A percentile compares a stretch with the other conserved stretches of the same genome.
Conservation (phyloP, 352 stramenopile species). For the Phytophthora pini region DNA sequence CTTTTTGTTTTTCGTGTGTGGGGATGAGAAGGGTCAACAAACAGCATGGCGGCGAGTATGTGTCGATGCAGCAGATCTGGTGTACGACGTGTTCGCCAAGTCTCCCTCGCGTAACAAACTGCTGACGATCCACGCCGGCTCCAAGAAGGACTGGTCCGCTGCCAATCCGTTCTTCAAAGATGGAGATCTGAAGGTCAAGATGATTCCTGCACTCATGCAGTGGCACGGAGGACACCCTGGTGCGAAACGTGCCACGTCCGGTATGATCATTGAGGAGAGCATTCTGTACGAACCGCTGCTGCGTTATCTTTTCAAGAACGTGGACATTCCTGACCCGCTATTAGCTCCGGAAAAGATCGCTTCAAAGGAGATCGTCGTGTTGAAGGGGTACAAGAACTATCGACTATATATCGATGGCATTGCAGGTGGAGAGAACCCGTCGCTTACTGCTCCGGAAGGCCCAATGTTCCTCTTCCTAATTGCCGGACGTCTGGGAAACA, state of each 20-base stretch:
- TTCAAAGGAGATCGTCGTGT: conserved; percentile 58
- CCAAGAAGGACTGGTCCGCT: conserved; percentile 62
- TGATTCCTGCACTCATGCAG: conserved; percentile 68
- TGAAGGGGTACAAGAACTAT: conserved; percentile 53
- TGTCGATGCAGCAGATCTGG: conserved; percentile 44
- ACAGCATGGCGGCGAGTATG: conserved; percentile 58
- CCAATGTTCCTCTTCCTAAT: conserved; percentile 77
- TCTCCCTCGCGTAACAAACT: conserved; percentile 53
- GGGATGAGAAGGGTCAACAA: conserved; percentile 54
- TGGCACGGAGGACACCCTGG: conserved; percentile 54
- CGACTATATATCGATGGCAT: conserved; percentile 52
- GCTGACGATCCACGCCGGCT: conserved; percentile 65
- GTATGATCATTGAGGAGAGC: conserved; percentile 62
- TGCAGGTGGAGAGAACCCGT: conserved; percentile 17
- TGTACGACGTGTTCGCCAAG: conserved; percentile 69
- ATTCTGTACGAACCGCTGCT: conserved; percentile 69
- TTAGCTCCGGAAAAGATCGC: conserved; percentile 43
- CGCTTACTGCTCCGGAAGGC: conserved; percentile 30
- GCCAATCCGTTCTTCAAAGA: conserved; percentile 71
- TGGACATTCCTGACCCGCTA: conserved; percentile 53
- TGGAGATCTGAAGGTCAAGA: conserved; percentile 67
- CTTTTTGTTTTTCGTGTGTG: conserved; percentile 78
- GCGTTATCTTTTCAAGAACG: conserved; percentile 76
- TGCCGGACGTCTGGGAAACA: conserved; percentile 61
- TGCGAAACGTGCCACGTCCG: conserved; percentile 57